Base-by-base conservation (phyloP, 345 rosid genomes). In the Barbarea vulgaris region DNA sequence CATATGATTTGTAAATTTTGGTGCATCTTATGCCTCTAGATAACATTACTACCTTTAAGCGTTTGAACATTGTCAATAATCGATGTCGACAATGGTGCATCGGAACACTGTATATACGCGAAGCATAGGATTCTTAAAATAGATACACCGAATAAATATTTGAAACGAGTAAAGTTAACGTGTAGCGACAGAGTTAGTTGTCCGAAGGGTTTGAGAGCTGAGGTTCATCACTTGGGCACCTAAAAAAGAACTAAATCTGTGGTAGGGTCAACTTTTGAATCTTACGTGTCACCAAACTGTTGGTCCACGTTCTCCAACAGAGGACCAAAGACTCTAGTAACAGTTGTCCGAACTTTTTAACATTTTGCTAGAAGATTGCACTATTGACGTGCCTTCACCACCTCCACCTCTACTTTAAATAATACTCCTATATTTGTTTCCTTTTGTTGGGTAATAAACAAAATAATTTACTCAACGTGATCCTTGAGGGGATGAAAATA, bases 361-460 rank as follows among this genome's bases (percentile, higher is more conserved):
- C 41, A 30, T 53, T 42, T 51, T 74, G 67, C 55, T 66, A 52
- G 14, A 46, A 61, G 70, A 69, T 73, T 36, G 50, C 61, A 67
- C 65, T 76, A 70, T 71, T 72, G 88, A 84, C 91, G 89, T 83
- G 89, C 82, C 7, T 79, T 66, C 76, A 71, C 85, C 52, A 68
- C 76, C 76, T 78, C 83, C 87, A 66, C 71, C 64, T 70, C 72
- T 27, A 61, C 28, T 54, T 61, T 52, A 15, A 59, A 30, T 1
- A 66, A 2, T 34, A 58, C 1, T 5, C 31, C 3, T 33, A 6
- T 31, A 14, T 41, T 69, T n/a, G 15, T 62, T 33, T 42, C 70
- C 27, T 57, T 54, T 77, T 51, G 48, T 21, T 68, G 30, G 71
- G 59, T 77, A 11, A 30, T 25, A 69, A 69, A 77, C 31, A 34